These are phyloP conservation scores for Lentinus brumalis DNA, from an alignment of 768 basidiomycete species.

Conservation along the genomic window DNA sequence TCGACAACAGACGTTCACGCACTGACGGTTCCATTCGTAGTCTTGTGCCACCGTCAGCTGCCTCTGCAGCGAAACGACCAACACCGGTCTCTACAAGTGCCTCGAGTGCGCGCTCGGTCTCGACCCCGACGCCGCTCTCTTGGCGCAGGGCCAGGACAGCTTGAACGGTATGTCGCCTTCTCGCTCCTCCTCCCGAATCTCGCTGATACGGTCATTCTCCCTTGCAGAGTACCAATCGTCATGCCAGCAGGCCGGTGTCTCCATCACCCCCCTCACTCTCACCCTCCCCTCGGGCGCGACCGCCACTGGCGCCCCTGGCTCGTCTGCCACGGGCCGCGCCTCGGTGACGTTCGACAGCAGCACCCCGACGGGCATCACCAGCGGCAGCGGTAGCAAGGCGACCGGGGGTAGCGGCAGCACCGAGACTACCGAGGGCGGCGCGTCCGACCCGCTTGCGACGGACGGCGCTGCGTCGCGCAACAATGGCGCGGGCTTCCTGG, in stretches of 20 bases:
- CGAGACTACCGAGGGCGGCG: too few relatives aligned
- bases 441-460: too few relatives aligned
- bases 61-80: conserved; percentile 16
- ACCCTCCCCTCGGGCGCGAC: not conserved
- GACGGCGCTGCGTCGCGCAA: too few relatives aligned
- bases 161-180: not conserved
- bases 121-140: conserved; percentile 2
- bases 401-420: too few relatives aligned
- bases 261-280: conserved; percentile 7
- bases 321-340: conserved; percentile 4
- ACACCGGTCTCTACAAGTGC: conserved; percentile 11
- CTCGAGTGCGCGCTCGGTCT: conserved; percentile 18
- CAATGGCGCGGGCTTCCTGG: too few relatives aligned
- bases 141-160: conserved; percentile 8
- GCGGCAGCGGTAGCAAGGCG: too few relatives aligned
- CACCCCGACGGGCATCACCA: too few relatives aligned
- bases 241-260: conserved; percentile 3
- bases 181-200: not conserved
- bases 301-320: not conserved
- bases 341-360: too few relatives aligned
- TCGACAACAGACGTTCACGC: not conserved
- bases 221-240: conserved; percentile 1
- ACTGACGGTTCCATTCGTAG: not conserved
- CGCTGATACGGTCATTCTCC: not conserved
- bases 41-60: conserved; percentile 10